A percentile compares a stretch with the other conserved stretches of the same genome.
Evolutionary conservation across 2,329 filamentous ascomycete species (phyloP).

Genomic region (Cryphonectria parasitica): DNA sequence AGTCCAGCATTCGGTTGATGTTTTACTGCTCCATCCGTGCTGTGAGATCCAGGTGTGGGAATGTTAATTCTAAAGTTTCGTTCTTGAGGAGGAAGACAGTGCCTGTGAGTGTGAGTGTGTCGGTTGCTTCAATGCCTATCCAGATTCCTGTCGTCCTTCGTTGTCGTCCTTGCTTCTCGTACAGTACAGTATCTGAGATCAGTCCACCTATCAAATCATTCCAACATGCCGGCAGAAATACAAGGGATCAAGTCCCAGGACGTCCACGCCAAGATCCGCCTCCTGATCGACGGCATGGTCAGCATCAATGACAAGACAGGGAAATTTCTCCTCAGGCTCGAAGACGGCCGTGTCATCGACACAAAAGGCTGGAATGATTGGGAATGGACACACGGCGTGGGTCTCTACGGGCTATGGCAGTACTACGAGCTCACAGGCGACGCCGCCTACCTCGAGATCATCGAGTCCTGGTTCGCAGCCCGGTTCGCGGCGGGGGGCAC

Average conservation of each 20-base stretch:
- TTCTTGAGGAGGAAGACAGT: not conserved
- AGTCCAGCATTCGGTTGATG: constrained; percentile 8
- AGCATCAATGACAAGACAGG: constrained; percentile 78
- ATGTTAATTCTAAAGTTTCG: not conserved
- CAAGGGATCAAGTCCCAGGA: constrained; percentile 52
- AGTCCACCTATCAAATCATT: not conserved
- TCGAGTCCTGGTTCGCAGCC: constrained; percentile 73
- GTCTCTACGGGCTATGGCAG: constrained; percentile 80
- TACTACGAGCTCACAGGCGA: constrained; percentile 76
- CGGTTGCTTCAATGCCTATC: not conserved
- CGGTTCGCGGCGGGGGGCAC: constrained; percentile 73
- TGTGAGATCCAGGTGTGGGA: not conserved
- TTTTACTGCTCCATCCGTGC: not conserved
- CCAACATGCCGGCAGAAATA: constrained; percentile 46
- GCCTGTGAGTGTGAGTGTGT: not conserved
- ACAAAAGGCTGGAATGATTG: constrained; percentile 84
- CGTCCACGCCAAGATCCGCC: constrained; percentile 60
- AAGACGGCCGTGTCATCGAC: constrained; percentile 77
- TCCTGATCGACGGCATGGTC: constrained; percentile 73
- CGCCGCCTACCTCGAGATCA: constrained; percentile 62
- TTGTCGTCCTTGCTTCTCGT: too few species aligned
- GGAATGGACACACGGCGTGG: constrained; percentile 83
- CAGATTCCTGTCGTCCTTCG: too few species aligned
- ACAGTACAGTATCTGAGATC: not conserved
- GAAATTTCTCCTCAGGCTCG: constrained; percentile 71